phyloP scores from a whole-genome alignment of 1,284 basidiomycete species.

The Cryptococcus sp. region DNA sequence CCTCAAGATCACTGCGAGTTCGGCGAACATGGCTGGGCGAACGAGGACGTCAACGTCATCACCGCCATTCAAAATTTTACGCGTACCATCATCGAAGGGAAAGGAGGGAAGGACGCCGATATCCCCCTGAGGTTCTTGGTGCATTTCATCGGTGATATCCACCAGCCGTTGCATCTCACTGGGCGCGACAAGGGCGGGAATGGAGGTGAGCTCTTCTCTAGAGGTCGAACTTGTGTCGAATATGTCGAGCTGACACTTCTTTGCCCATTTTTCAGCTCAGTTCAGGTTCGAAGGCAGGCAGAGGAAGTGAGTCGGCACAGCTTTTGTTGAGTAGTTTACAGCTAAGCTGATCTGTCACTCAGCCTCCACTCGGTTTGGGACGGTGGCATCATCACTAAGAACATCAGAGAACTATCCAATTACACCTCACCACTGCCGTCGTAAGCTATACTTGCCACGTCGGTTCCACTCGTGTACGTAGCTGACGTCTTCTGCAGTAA shows the following conservation, averaged over 20 bases:
- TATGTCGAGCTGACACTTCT: too few relatives aligned
- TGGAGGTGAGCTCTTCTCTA: slow-evolving; percentile 49
- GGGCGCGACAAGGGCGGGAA: slow-evolving; percentile 85
- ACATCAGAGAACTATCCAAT: slow-evolving; percentile 71
- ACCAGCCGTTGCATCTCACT: slow-evolving; percentile 86
- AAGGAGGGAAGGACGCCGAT: slow-evolving; percentile 45
- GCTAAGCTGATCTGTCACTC: slow-evolving; percentile 1
- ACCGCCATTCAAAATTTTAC: slow-evolving; percentile 74
- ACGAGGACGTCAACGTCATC: slow-evolving; percentile 69
- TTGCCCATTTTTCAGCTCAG: slow-evolving; percentile 51
- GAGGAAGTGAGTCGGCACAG: slow-evolving; percentile 34
- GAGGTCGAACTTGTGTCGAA: neutral
- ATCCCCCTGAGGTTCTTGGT: slow-evolving; percentile 82
- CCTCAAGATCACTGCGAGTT: slow-evolving; percentile 75
- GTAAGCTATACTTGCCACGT: slow-evolving; percentile 21
- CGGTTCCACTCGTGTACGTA: neutral
- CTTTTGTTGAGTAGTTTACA: neutral
- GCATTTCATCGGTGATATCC: slow-evolving; percentile 88
- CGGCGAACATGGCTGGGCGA: slow-evolving; percentile 74
- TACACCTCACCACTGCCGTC: slow-evolving; percentile 70
- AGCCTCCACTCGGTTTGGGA: slow-evolving; percentile 89
- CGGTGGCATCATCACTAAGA: slow-evolving; percentile 73
- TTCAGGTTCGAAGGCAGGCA: slow-evolving; percentile 68
- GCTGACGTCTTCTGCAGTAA: slow-evolving; percentile 24
- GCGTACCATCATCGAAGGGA: slow-evolving; percentile 42